Percentiles rank a stretch among this genome's conserved stretches.
These are phyloP conservation scores for Aspergillus novofumigatus DNA, from an alignment of 2,329 filamentous ascomycete genomes.

Conservation along the genomic window DNA sequence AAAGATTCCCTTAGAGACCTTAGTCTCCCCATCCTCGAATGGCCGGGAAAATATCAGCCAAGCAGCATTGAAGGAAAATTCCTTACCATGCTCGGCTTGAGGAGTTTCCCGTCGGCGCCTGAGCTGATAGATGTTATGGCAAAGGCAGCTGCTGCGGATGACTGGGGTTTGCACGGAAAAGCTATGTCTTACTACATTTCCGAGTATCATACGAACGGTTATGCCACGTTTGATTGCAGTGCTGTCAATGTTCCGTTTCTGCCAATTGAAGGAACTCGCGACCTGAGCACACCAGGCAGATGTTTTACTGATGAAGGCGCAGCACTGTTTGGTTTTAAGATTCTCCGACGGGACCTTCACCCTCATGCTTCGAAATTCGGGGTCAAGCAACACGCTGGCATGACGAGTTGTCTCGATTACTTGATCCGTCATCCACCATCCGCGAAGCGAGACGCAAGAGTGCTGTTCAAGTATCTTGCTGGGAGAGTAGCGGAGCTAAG, in stretches of 20 bases:
- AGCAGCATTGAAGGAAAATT: slow-evolving; percentile 70
- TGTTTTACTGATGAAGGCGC: slow-evolving; percentile 81
- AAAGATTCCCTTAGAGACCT: slow-evolving; percentile 66
- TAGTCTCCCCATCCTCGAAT: slow-evolving; percentile 72
- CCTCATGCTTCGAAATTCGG: slow-evolving; percentile 81
- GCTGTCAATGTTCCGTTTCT: slow-evolving; percentile 59
- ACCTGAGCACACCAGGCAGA: slow-evolving; percentile 65
- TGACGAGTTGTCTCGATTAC: slow-evolving; percentile 69
- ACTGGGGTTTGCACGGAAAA: slow-evolving; percentile 57
- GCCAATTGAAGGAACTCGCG: slow-evolving; percentile 63
- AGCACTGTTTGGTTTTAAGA: slow-evolving; percentile 72
- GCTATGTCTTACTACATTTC: slow-evolving; percentile 78
- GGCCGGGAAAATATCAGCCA: slow-evolving; percentile 69
- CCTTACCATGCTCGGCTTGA: slow-evolving; percentile 67
- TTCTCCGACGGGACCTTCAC: slow-evolving; percentile 72
- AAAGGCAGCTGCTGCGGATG: slow-evolving; percentile 50
- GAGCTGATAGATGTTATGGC: slow-evolving; percentile 78
- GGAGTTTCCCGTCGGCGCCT: slow-evolving; percentile 63
- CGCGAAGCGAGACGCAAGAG: slow-evolving; percentile 61
- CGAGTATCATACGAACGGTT: slow-evolving; percentile 74
- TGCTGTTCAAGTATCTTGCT: slow-evolving; percentile 79
- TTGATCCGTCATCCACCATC: slow-evolving; percentile 69
- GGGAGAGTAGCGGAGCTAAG: slow-evolving; percentile 70
- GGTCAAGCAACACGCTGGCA: slow-evolving; percentile 74
- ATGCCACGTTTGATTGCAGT: slow-evolving; percentile 60